Base-by-base conservation (phyloP, 768 basidiomycete genomes). In the Gymnopilus dilepis region DNA sequence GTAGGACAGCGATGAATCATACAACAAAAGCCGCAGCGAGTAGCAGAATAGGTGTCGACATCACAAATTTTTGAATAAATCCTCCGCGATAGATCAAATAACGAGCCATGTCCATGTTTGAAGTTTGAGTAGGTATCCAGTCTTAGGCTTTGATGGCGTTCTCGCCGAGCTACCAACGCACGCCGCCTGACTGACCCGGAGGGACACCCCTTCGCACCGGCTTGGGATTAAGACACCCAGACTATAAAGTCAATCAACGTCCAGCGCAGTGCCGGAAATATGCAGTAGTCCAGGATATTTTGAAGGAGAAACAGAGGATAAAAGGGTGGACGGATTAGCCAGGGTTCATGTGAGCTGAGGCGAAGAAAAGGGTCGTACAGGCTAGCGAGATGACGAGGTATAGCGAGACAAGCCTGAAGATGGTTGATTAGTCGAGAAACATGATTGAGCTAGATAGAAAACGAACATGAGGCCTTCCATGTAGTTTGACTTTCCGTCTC, bases 401-500 rank as follows among this genome's bases (percentile, higher is more conserved):
- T 19, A 95, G 78, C 0, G 89, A 82, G 34, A 85, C 63, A 34
- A 86, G 76, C 83, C 81, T 78, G 74, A 28, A 50, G 8, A 31
- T 31, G n/a, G 12, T n/a, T 9, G 9, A 77, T 34, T 15, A 77
- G 75, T 50, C 78, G 65, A 34, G 72, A 76, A 63, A 77, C 78
- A 50, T 80, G 75, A 17, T 77, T 21, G 22, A 21, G 3, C 13
- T 24, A 15, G 9, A 48, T n/a, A 54, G 17, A 15, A 11, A 21
- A 54, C 76, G 19, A 66, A 80, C 92, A 95, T 91, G 42, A 94
- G 72, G 33, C 95, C 95, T 77, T 96, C 95, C 89, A 97, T 91
- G 70, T 94, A 95, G 70, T 96, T 95, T 15, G 91, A 89, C 68
- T 89, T 90, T 45, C 94, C 94, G 64, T 93, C 90, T 77, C 87